phyloP scores from a whole-genome alignment of 1,284 basidiomycete genomes.

The Ceraceosorus guamensis region DNA sequence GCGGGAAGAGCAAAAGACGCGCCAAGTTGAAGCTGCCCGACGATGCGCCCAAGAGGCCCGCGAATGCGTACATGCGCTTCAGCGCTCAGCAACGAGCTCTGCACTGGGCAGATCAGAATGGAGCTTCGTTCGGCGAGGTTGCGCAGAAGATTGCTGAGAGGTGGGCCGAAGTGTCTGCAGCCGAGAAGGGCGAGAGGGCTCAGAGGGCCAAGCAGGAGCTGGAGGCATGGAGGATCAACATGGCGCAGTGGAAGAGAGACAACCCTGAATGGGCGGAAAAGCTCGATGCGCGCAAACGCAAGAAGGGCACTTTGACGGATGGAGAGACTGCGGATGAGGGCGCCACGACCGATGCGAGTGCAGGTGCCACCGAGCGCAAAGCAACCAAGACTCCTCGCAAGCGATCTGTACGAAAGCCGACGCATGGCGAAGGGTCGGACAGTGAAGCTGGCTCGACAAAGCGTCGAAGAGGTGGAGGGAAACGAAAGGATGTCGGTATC shows the following conservation, averaged over 20 bases:
- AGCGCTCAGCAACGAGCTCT: too few relatives aligned
- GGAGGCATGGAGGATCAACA: neutral
- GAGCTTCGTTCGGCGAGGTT: too few relatives aligned
- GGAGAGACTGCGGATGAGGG: neutral
- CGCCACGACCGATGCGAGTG: neutral
- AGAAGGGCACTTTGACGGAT: slow-evolving; percentile 1
- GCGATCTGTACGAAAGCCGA: too few relatives aligned
- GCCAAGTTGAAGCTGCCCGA: neutral
- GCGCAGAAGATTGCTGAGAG: neutral
- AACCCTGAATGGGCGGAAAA: neutral
- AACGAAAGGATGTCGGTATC: slow-evolving; percentile 25
- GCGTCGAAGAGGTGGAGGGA: too few relatives aligned
- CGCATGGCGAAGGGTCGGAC: too few relatives aligned
- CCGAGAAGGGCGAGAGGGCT: neutral
- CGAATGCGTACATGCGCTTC: neutral
- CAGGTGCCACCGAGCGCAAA: neutral
- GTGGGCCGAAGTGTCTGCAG: neutral
- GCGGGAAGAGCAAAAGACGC: neutral
- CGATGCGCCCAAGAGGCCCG: neutral
- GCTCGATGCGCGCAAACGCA: slow-evolving; percentile 1
- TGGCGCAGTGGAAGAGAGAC: neutral
- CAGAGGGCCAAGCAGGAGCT: neutral
- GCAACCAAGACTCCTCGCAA: too few relatives aligned
- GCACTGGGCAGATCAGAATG: too few relatives aligned
- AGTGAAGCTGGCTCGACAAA: too few relatives aligned